A percentile compares a stretch with the other conserved stretches of the same genome.
phyloP scores from a whole-genome alignment of 495 filamentous ascomycete species.

The Penicillium pancosmium region DNA sequence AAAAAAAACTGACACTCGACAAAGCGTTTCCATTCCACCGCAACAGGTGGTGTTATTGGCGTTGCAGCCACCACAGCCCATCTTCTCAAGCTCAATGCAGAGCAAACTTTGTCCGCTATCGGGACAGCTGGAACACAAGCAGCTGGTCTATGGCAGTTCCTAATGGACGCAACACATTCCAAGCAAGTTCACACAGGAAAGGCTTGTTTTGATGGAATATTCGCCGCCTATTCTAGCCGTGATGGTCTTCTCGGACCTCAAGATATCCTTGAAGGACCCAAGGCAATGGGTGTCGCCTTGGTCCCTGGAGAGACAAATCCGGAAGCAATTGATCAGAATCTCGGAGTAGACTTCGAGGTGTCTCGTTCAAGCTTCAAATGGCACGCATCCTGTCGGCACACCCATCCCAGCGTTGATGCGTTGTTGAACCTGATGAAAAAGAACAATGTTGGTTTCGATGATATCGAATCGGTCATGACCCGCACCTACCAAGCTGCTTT shows the following conservation, averaged over 20 bases:
- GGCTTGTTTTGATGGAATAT: slow-evolving; percentile 41
- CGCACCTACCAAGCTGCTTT: slow-evolving; percentile 39
- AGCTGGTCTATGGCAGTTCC: slow-evolving; percentile 42
- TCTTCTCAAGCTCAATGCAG: slow-evolving; percentile 28
- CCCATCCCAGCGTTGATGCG: slow-evolving; percentile 40
- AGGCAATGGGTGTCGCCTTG: slow-evolving; percentile 35
- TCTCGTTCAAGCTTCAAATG: slow-evolving; percentile 41
- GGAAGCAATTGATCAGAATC: slow-evolving; percentile 32
- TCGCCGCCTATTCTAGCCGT: slow-evolving; percentile 36
- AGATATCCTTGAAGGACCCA: slow-evolving; percentile 40
- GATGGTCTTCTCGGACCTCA: slow-evolving; percentile 34
- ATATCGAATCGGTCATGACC: slow-evolving; percentile 34
- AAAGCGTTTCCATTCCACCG: slow-evolving; percentile 39
- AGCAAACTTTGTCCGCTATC: slow-evolving; percentile 32
- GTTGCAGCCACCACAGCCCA: slow-evolving; percentile 34
- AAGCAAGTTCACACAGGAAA: slow-evolving; percentile 44
- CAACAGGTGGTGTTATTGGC: slow-evolving; percentile 37
- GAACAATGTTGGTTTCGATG: slow-evolving; percentile 28
- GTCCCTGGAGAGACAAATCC: slow-evolving; percentile 30
- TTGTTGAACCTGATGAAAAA: slow-evolving; percentile 35
- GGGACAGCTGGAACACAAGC: slow-evolving; percentile 43
- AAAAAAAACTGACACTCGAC: slow-evolving; percentile 1
- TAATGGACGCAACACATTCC: slow-evolving; percentile 40
- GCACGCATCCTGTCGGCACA: slow-evolving; percentile 43
- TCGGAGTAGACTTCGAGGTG: slow-evolving; percentile 31